Evolutionary conservation across 805 yeast species (phyloP), one percentile per base, ranked within the genome.

Genomic region (Candida nanaspora): DNA sequence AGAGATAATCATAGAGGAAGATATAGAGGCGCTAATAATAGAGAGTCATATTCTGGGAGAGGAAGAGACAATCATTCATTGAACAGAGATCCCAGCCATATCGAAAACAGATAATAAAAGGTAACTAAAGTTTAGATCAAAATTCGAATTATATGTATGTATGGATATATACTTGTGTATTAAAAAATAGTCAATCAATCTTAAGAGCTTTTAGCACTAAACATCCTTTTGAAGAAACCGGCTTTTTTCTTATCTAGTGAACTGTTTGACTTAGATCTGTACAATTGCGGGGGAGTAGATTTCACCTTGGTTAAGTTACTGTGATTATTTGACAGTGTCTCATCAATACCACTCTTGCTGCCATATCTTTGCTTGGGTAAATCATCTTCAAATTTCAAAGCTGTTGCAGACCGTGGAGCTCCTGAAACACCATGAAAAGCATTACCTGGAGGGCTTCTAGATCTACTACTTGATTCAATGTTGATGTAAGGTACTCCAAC

Each of bases 161-260:
- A 20, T 23, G 36, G n/a, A n/a, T n/a, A n/a, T n/a, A n/a, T n/a
- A n/a, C n/a, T n/a, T n/a, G n/a, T n/a, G n/a, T n/a, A n/a, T n/a
- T n/a, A n/a, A n/a, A n/a, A n/a, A n/a, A n/a, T n/a, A n/a, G n/a
- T n/a, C n/a, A n/a, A n/a, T n/a, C n/a, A n/a, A n/a, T n/a, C n/a
- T 33, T 6, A 16, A 7, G n/a, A 33, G 8, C 15, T 31, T 33
- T 39, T 46, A 13, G 47, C 40, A 35, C 48, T 40, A 35, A 55
- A 53, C 3, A 55, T 28, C 38, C 37, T 50, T 35, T 44, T 48
- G 45, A 56, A 44, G 39, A 50, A 40, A 2, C 48, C 47, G 13
- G 39, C 21, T 27, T 46, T 47, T 43, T 49, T 47, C 33, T 39
- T 39, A 5, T 15, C 21, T 29, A 35, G 22, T 20, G 21, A 38